Conservation (phyloP, 1,284 basidiomycete species). For the Austropuccinia psidii region DNA sequence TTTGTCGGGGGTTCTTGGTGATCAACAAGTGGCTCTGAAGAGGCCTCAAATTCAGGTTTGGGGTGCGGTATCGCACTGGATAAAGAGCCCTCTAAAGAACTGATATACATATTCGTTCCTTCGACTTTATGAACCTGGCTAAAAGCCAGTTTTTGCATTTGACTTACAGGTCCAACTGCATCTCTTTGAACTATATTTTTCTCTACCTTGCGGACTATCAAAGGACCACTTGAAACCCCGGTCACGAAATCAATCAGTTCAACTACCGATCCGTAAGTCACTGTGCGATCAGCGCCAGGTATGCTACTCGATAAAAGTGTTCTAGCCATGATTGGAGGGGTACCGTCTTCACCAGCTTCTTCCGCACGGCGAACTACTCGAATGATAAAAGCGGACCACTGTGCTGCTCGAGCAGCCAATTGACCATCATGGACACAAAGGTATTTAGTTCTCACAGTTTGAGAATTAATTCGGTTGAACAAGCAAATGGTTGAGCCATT, state of each 20-base stretch:
- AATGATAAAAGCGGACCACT: constrained; percentile 90
- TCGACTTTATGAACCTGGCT: constrained; percentile 56
- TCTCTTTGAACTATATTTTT: constrained; percentile 67
- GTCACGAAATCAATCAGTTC: constrained; percentile 73
- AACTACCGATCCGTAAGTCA: constrained; percentile 85
- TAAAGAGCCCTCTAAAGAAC: constrained; percentile 21
- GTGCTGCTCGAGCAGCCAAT: constrained; percentile 72
- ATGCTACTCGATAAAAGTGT: constrained; percentile 30
- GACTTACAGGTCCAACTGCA: constrained; percentile 81
- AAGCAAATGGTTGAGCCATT: constrained; percentile 83
- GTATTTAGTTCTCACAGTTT: constrained; percentile 93
- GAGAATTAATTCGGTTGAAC: constrained; percentile 92
- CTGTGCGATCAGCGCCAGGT: constrained; percentile 60
- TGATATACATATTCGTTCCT: constrained; percentile 37
- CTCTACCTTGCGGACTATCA: constrained; percentile 85
- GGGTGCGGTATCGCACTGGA: neutral
- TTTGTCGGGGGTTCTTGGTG: neutral
- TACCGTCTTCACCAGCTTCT: constrained; percentile 39
- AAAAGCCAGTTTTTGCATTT: constrained; percentile 90
- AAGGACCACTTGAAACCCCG: constrained; percentile 73
- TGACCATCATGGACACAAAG: constrained; percentile 80
- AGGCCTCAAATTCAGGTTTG: neutral
- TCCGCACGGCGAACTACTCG: constrained; percentile 51
- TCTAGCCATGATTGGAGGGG: constrained; percentile 40
- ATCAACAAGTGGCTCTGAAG: constrained; percentile 17